A percentile compares a stretch with the other conserved stretches of the same genome.
These are phyloP conservation scores for Leavenworthia alabamica DNA, from an alignment of 345 rosid species.

Conservation along the genomic window DNA sequence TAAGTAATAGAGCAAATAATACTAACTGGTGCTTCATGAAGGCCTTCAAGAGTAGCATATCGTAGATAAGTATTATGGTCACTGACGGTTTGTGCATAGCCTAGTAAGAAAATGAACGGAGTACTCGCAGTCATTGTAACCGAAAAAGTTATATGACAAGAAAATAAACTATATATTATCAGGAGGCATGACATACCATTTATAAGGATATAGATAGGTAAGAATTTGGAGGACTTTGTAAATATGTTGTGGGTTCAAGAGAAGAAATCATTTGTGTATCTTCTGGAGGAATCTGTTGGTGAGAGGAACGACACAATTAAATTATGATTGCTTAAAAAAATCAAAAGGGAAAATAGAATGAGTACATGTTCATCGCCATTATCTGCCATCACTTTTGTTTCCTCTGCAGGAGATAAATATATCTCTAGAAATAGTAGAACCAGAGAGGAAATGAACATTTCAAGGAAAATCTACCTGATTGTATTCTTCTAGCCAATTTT, in stretches of 20 bases:
- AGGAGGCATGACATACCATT: slow-evolving; percentile 34
- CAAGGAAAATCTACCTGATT: slow-evolving; percentile 41
- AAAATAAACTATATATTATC: slow-evolving; percentile 25
- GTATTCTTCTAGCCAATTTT: slow-evolving; percentile 95
- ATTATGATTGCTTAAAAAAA: neutral
- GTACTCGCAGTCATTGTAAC: neutral
- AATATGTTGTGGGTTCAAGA: slow-evolving; percentile 21
- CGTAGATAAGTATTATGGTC: slow-evolving; percentile 48
- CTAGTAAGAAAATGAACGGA: slow-evolving; percentile 26
- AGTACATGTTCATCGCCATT: slow-evolving; percentile 41
- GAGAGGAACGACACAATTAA: slow-evolving; percentile 19
- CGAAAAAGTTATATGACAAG: neutral
- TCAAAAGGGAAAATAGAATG: neutral
- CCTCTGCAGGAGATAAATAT: slow-evolving; percentile 38
- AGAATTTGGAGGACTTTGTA: slow-evolving; percentile 28
- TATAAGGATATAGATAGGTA: slow-evolving; percentile 29
- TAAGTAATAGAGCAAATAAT: neutral
- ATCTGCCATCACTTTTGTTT: slow-evolving; percentile 32
- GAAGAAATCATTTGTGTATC: slow-evolving; percentile 50
- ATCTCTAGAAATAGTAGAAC: neutral
- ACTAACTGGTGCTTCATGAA: slow-evolving; percentile 53
- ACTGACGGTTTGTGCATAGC: slow-evolving; percentile 36
- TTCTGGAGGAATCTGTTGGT: slow-evolving; percentile 41
- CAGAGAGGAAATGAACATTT: neutral
- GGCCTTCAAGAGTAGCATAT: slow-evolving; percentile 42